A percentile compares a stretch with the other conserved stretches of the same genome.
Conservation (phyloP, 495 filamentous ascomycete genomes). For the Terfezia claveryi region DNA sequence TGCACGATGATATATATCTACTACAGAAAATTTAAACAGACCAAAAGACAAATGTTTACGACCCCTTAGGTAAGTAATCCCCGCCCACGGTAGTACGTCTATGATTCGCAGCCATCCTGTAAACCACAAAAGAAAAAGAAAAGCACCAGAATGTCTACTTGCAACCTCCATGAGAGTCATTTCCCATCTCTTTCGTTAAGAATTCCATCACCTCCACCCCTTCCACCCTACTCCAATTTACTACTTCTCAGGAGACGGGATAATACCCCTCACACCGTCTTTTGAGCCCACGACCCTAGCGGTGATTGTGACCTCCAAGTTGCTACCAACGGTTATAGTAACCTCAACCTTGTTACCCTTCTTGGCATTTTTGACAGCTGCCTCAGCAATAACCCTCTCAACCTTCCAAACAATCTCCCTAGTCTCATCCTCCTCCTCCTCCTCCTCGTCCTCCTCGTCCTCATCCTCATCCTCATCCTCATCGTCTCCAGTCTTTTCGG, state of each 20-base stretch:
- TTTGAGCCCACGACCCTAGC: conserved; percentile 70
- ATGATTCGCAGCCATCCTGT: no score
- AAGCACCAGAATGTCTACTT: no score
- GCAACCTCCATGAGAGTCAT: no score
- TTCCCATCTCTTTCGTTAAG: no score
- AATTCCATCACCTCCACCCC: no score
- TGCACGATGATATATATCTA: no score
- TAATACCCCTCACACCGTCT: conserved; percentile 53
- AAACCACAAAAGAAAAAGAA: no score
- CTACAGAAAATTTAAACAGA: no score
- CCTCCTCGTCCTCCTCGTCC: conserved; percentile 44
- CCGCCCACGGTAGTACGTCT: no score
- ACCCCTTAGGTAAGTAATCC: no score
- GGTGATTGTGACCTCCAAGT: conserved; percentile 56
- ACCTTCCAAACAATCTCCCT: conserved; percentile 86
- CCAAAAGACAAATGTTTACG: no score
- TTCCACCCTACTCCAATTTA: no score
- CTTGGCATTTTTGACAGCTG: conserved; percentile 57
- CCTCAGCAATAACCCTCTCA: conserved; percentile 64
- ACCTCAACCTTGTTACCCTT: conserved; percentile 84
- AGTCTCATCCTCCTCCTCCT: conserved; percentile 70
- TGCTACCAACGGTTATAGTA: conserved; percentile 60
- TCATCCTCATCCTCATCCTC: conserved; percentile 75
- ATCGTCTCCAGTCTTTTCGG: conserved; percentile 23
- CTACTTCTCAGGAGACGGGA: conserved; percentile 23